phyloP scores from a whole-genome alignment of 2,329 filamentous ascomycete genomes.

The Fusarium paranaense region DNA sequence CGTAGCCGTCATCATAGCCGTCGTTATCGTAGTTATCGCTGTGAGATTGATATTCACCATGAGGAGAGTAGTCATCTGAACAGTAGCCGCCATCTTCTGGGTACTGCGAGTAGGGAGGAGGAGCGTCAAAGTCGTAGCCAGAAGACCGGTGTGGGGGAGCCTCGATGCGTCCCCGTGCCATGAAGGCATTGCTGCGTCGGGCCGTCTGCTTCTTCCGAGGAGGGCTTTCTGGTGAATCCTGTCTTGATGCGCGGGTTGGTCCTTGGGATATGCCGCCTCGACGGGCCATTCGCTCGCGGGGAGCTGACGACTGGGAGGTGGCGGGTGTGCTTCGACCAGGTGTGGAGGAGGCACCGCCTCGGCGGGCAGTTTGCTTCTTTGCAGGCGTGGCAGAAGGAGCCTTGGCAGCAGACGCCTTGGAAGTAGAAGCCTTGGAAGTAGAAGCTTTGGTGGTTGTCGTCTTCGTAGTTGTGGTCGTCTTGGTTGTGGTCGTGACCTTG shows the following conservation, averaged over 20 bases:
- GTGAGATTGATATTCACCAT: background rate
- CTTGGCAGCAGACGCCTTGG: background rate
- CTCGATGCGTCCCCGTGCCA: slow-evolving; percentile 38
- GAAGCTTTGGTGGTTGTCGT: background rate
- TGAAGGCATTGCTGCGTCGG: slow-evolving; percentile 41
- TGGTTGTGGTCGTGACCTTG: background rate
- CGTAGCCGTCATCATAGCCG: background rate
- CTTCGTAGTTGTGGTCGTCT: background rate
- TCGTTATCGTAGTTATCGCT: background rate
- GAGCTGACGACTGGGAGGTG: background rate
- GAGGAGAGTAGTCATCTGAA: slow-evolving; percentile 3
- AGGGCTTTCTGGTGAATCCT: background rate
- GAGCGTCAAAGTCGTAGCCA: slow-evolving; percentile 7
- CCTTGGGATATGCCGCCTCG: slow-evolving; percentile 27
- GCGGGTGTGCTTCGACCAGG: background rate
- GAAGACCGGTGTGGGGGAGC: background rate
- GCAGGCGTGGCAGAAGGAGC: background rate
- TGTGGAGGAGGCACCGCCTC: slow-evolving; percentile 5
- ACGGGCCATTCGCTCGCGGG: slow-evolving; percentile 28
- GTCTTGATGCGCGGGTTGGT: slow-evolving; percentile 1
- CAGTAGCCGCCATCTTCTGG: background rate
- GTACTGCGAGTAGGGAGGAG: slow-evolving; percentile 34
- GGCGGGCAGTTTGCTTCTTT: slow-evolving; percentile 8
- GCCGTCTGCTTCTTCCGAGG: slow-evolving; percentile 38
- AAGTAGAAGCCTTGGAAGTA: background rate